Evolutionary conservation across 495 filamentous ascomycete genomes (phyloP), one percentile per base, ranked within the genome.

Genomic region (Trypethelium eluteriae): DNA sequence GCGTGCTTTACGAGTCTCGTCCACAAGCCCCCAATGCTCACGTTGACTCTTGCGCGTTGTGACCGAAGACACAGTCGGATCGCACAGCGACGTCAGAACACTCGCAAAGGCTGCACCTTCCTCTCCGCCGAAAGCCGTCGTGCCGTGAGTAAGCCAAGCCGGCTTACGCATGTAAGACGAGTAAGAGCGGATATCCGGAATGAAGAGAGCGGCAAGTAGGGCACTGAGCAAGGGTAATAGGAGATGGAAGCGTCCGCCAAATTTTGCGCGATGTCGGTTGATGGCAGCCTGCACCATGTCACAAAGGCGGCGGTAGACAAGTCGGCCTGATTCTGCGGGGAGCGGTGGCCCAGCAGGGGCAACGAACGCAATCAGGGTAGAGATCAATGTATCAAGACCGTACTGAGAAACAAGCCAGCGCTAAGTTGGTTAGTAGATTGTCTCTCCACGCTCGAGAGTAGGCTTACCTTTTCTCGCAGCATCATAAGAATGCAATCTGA

Each of bases 61-160:
- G 1, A 92, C 87, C 3, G 88, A 88, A 0, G 87, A 91, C 16
- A 84, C 84, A 14, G 86, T 89, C 14, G 92, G 92, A 64, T 93
- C 88, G 74, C 89, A 92, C 64, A 96, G 82, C 2, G 89, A 81
- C 5, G 86, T 89, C 39, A 96, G 78, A 36, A 95, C 81, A 4
- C 90, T 85, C 6, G 89, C 80, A 74, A 86, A 91, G 38, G 81
- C 79, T 49, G 81, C 77, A 3, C 88, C 88, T 65, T 91, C 83
- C 1, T 75, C 74, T 39, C 82, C 77, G 11, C 67, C 66, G 18
- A 76, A 77, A 64, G 39, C 76, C 65, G 61, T 67, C 79, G 65
- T 64, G 62, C 18, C 69, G 69, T 80, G 68, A 70, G 78, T 68
- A 34, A 82, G 76, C 81, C 80, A 86, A 64, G 76, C 38, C 36